Base-by-base conservation (phyloP, 1,284 basidiomycete species). In the Vanrija sp. region DNA sequence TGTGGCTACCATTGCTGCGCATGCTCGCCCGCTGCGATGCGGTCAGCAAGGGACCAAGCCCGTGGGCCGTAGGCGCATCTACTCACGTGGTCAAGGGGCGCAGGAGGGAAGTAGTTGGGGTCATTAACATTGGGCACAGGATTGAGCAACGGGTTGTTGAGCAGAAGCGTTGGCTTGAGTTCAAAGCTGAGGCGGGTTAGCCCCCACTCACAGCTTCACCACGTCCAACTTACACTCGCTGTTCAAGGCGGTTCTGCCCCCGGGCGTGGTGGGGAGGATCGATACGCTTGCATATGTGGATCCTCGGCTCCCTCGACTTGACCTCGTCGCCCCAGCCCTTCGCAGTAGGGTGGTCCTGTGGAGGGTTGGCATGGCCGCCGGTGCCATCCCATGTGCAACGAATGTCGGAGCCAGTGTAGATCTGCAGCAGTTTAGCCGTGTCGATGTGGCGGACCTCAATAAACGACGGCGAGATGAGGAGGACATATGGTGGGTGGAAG, bases 381-480 rank as follows among this genome's bases (percentile, higher is more conserved):
- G 69, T 74, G 14, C 70, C 71, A 49, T 92, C 90, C 89, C 89
- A 96, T 10, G 91, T 84, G 67, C 89, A 91, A 16, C 88, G 84
- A 19, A 96, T 80, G 65, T 96, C 87, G 55, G 81, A 82, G 23
- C 87, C 87, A 0, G 85, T 82, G 61, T 97, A 89, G 72, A 97
- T 91, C 75, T 98, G 94, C 0, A 87, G 83, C 10, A 98, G 82
- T 8, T 89, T 85, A 14, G 91, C 92, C 0, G 86, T 90, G 62
- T 88, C 79, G 64, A 88, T 83, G 69, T 96, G 88, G 29, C 94
- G 85, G 43, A 98, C 84, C 77, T 98, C 94, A 69, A 98, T 88
- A 78, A 97, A 97, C 28, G 89, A 86, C 16, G 85, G 81, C 71
- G 95, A 91, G 76, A 97, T 92, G 38, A 95, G 85, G 18, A 97